Evolutionary conservation across 2,329 filamentous ascomycete genomes (phyloP).

Genomic region (Apiospora koreana): DNA sequence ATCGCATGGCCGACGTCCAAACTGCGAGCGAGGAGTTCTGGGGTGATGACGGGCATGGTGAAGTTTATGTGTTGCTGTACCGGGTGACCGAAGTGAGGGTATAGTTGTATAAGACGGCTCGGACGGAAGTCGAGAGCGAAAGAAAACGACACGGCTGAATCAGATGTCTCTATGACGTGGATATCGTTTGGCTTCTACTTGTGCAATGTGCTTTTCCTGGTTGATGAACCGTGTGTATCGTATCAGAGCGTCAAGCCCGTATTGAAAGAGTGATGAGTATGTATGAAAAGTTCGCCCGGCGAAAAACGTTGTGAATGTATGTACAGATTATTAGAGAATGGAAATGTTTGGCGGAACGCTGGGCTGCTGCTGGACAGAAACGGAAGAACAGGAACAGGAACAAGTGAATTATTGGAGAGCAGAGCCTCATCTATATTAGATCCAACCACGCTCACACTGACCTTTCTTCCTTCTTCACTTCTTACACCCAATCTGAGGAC

Average conservation of each 20-base stretch:
- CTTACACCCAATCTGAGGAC: not conserved
- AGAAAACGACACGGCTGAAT: not conserved
- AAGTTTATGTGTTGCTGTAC: not conserved
- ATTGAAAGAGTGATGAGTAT: not conserved
- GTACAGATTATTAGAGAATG: constrained; percentile 1
- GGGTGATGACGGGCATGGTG: not conserved
- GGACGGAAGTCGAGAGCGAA: not conserved
- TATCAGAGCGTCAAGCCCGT: not conserved
- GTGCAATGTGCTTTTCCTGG: not conserved
- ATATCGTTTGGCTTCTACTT: not conserved
- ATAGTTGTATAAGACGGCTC: not conserved
- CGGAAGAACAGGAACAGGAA: not conserved
- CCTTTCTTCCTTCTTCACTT: not conserved
- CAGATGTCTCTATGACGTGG: not conserved
- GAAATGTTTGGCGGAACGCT: not conserved
- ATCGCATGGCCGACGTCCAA: not conserved
- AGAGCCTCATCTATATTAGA: constrained; percentile 5
- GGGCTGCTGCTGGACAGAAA: not conserved
- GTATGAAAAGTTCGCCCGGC: constrained; percentile 2
- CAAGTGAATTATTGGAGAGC: not conserved
- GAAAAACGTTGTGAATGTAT: not conserved
- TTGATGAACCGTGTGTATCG: not conserved
- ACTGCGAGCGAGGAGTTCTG: not conserved
- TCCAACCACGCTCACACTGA: not conserved
- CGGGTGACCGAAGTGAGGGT: not conserved